Evolutionary conservation across 2,329 filamentous ascomycete genomes (phyloP), one percentile per base, ranked within the genome.

Genomic region (Sarocladium brachiariae): DNA sequence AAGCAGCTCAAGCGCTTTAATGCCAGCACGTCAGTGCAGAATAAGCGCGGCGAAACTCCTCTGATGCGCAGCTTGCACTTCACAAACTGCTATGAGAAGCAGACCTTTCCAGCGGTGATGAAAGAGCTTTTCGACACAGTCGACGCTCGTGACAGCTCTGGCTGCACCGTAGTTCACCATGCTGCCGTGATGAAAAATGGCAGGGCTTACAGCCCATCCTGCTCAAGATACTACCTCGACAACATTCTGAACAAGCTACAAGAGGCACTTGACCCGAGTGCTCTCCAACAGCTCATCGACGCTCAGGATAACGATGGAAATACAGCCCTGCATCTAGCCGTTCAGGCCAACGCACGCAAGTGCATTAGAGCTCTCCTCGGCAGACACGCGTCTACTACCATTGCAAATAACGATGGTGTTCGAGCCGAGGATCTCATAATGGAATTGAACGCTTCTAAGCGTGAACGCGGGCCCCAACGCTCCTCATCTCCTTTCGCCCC

Each of bases 51-150:
- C 52, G 92, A 97, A 68, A 97, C 93, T 0, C 92, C 93, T 0
- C 80, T 99, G 31, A 96, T 99, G 81, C 86, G 91, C 38, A 87
- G 89, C 5, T 91, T 97, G 51, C 81, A 95, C 63, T 99, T 97
- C 67, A 97, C 92, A 41, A 99, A 99, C 67, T 96, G 93, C 65
- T 93, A 85, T 65, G 93, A 97, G 65, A 95, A 93, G 70, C 82
- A 89, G 57, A 91, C 89, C 1, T 96, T 97, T 70, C 87, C 89
- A 0, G 78, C 79, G 19, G 83, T 99, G 51, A 82, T 96, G 59
- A 86, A 87, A 57, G 82, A 96, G 55, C 78, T 99, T 3, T 83
- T 91, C 49, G 81, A 85, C 33, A 96, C 92, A 0, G 83, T 96
- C 34, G 84, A 86, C 50, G 81, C 82, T 53, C 79, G 86, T 19